Conservation (phyloP, 2,329 filamentous ascomycete species). For the Trematosphaeria pertusa region DNA sequence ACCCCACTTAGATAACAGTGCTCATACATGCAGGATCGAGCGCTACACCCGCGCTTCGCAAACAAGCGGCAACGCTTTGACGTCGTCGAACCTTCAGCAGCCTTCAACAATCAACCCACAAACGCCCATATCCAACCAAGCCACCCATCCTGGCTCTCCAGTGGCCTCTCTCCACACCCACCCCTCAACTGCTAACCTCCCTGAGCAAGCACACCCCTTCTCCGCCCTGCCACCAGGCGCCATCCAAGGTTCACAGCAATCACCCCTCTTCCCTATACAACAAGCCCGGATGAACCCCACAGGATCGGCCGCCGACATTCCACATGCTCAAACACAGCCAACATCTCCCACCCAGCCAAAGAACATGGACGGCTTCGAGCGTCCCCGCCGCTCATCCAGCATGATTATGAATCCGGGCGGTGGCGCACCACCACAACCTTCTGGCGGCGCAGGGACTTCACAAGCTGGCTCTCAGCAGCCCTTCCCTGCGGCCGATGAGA, state of each 20-base stretch:
- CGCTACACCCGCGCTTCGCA: conserved; percentile 52
- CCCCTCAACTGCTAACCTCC: conserved; percentile 46
- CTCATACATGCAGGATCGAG: conserved; percentile 45
- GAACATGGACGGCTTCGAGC: conserved; percentile 26
- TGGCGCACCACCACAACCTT: conserved; percentile 27
- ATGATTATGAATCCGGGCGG: conserved; percentile 36
- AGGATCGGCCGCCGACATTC: conserved; percentile 24
- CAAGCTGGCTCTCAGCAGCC: conserved; percentile 6
- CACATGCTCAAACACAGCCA: conserved; percentile 24
- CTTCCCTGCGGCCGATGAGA: conserved; percentile 22
- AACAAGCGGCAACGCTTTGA: conserved; percentile 38
- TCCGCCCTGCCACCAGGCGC: conserved; percentile 38
- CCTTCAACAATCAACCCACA: conserved; percentile 29
- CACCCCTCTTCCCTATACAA: conserved; percentile 40
- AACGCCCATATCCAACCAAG: conserved; percentile 38
- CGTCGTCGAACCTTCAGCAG: conserved; percentile 45
- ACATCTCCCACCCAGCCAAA: conserved; percentile 33
- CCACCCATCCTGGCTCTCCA: conserved; percentile 46
- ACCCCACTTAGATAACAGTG: conserved; percentile 23
- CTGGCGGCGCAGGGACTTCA: conserved; percentile 4
- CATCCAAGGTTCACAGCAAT: conserved; percentile 32
- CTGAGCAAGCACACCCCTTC: conserved; percentile 39
- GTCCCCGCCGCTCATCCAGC: conserved; percentile 36
- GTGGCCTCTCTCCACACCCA: conserved; percentile 51
- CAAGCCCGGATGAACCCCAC: conserved; percentile 47